A percentile compares a stretch with the other conserved stretches of the same genome.
Conservation (phyloP, 495 filamentous ascomycete genomes). For the Hypoxylon subgilvum region DNA sequence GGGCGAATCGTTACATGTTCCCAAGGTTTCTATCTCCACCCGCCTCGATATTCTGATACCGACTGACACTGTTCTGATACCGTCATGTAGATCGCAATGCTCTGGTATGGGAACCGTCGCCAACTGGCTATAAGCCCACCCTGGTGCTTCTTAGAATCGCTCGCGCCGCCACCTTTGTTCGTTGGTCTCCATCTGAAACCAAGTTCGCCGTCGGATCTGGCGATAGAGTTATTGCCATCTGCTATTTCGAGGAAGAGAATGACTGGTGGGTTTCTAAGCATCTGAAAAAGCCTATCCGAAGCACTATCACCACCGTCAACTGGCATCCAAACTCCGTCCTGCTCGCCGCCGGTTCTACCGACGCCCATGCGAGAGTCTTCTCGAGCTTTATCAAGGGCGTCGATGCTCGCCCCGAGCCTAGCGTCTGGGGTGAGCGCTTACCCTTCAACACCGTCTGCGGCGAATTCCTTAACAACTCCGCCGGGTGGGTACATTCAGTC, state of each 20-base stretch:
- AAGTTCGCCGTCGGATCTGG: slow-evolving; percentile 98
- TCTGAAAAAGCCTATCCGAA: slow-evolving; percentile 95
- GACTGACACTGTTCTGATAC: slow-evolving; percentile 1
- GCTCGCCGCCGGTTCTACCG: slow-evolving; percentile 89
- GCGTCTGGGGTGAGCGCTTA: slow-evolving; percentile 90
- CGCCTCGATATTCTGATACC: not conserved
- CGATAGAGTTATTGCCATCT: slow-evolving; percentile 93
- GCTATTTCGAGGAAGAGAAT: slow-evolving; percentile 98
- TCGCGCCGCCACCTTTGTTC: slow-evolving; percentile 92
- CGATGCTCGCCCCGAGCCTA: slow-evolving; percentile 84
- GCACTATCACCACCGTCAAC: slow-evolving; percentile 87
- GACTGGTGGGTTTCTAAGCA: slow-evolving; percentile 99
- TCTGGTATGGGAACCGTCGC: slow-evolving; percentile 93
- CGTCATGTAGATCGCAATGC: slow-evolving; percentile 84
- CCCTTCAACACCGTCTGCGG: slow-evolving; percentile 98
- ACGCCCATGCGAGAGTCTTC: slow-evolving; percentile 96
- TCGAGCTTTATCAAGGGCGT: slow-evolving; percentile 95
- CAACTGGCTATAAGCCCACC: slow-evolving; percentile 92
- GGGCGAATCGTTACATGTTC: slow-evolving; percentile 97
- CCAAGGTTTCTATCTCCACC: slow-evolving; percentile 78
- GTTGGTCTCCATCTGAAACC: slow-evolving; percentile 94
- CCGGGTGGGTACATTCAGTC: slow-evolving; percentile 92
- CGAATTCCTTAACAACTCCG: slow-evolving; percentile 91
- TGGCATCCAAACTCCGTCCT: slow-evolving; percentile 99
- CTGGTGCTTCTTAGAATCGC: slow-evolving; percentile 97